Evolutionary conservation across 192 early-diverging fungal genomes (phyloP).

Genomic region (Diversispora epigaea): DNA sequence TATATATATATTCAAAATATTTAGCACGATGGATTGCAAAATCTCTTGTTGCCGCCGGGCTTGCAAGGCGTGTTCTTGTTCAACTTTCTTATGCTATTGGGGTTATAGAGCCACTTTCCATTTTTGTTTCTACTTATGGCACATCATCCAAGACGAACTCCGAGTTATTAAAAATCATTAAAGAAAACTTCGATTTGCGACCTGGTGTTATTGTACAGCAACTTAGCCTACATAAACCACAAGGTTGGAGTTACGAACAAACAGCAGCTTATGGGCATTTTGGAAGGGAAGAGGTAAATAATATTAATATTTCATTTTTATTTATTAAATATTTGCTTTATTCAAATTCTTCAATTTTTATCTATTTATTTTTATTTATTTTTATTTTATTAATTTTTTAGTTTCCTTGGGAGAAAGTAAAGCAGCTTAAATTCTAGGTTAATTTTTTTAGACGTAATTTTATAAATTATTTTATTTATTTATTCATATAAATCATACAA

Average conservation of each 20-base stretch:
- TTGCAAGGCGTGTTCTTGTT: slow-evolving; percentile 89
- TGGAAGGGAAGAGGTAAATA: slow-evolving; percentile 70
- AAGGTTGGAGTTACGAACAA: slow-evolving; percentile 76
- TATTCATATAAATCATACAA: too few relatives aligned
- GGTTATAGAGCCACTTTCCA: slow-evolving; percentile 94
- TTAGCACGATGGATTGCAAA: slow-evolving; percentile 95
- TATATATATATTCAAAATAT: neutral
- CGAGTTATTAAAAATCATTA: slow-evolving; percentile 92
- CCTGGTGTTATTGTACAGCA: slow-evolving; percentile 98
- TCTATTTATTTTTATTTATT: neutral
- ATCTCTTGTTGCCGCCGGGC: slow-evolving; percentile 89
- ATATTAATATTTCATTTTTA: neutral
- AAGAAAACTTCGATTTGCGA: slow-evolving; percentile 98
- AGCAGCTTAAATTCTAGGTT: neutral
- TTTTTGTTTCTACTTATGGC: slow-evolving; percentile 96
- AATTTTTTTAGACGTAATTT: too few relatives aligned
- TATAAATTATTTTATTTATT: too few relatives aligned
- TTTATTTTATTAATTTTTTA: too few relatives aligned
- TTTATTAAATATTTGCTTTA: neutral
- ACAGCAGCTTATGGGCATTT: slow-evolving; percentile 97
- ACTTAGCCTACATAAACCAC: slow-evolving; percentile 95
- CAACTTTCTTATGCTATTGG: slow-evolving; percentile 99
- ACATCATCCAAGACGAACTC: slow-evolving; percentile 86
- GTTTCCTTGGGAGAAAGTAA: slow-evolving; percentile 22
- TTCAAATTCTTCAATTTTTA: neutral